Evolutionary conservation across 768 basidiomycete species (phyloP), one percentile per base, ranked within the genome.

Genomic region (Tricholomella constricta): DNA sequence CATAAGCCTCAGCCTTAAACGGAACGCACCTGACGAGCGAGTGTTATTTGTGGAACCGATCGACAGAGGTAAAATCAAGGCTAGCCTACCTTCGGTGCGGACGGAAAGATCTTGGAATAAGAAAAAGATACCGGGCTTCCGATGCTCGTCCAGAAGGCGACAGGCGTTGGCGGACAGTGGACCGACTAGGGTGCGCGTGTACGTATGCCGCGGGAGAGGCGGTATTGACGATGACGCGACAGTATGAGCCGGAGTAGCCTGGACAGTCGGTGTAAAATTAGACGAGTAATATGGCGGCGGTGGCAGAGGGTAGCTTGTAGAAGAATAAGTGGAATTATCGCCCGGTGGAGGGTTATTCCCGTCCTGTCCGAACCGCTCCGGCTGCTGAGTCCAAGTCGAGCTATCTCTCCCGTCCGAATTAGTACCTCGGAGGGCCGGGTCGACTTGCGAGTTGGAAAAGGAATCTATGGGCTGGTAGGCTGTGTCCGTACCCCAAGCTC

Each of bases 71-170:
- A 23, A 41, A 41, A 37, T 40, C 48, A 32, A 36, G 17, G 15
- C 55, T 59, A 55, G 65, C 69, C 38, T 38, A 88, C 91, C 91
- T 81, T 98, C 95, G 17, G 91, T 95, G 52, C 95, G 83, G 43
- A 98, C 89, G 41, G 91, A 94, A 47, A 98, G 72, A 72, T 97
- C 95, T 67, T 94, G 93, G 73, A 95, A 93, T 56, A 97, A 85
- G 75, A 97, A 98, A 71, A 93, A 98, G 57, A 97, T 88, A 6
- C 94, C 95, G 45, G 83, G 79, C 56, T 86, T 85, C 55, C 89
- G 86, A 68, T 94, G 84, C 64, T 93, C 90, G 65, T 96, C 94
- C 51, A 84, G 72, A 45, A 97, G 77, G 45, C 88, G 84, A 68
- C 88, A 89, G 14, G 92, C 94, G 65, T 91, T 91, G 26, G 92